phyloP scores from a whole-genome alignment of 192 early-diverging fungal genomes.

The Coemansia sp. region DNA sequence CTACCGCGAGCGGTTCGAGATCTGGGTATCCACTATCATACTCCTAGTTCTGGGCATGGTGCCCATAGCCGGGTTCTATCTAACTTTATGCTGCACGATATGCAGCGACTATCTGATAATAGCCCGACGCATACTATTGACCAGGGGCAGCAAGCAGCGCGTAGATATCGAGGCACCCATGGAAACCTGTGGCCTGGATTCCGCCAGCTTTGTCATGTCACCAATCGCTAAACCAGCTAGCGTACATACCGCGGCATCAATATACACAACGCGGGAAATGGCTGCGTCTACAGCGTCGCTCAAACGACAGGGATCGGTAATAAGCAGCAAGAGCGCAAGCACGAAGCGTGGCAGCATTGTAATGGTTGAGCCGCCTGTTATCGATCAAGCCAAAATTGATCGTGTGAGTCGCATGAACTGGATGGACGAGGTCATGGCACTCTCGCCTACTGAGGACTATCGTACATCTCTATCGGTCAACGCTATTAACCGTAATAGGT shows the following conservation, averaged over 20 bases:
- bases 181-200: background rate
- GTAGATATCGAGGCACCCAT: constrained; percentile 1
- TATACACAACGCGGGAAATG: constrained; percentile 1
- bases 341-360: constrained; percentile 1
- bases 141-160: background rate
- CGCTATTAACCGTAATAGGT: background rate
- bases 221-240: constrained; percentile 8
- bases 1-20: constrained; percentile 26
- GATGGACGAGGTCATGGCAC: constrained; percentile 54
- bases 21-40: constrained; percentile 30
- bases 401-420: constrained; percentile 40
- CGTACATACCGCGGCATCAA: constrained; percentile 1
- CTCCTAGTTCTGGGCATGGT: constrained; percentile 48
- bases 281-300: background rate
- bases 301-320: constrained; percentile 4
- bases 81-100: constrained; percentile 37
- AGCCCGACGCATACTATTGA: constrained; percentile 5
- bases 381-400: constrained; percentile 4
- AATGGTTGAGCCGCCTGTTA: background rate
- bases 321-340: constrained; percentile 3
- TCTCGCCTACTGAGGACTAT: constrained; percentile 39
- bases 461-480: constrained; percentile 35
- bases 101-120: constrained; percentile 42
- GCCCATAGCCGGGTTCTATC: constrained; percentile 29
- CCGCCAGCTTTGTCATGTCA: constrained; percentile 1